These are phyloP conservation scores for Inga oerstediana DNA, from an alignment of 306 rosid genomes.

Conservation along the genomic window DNA sequence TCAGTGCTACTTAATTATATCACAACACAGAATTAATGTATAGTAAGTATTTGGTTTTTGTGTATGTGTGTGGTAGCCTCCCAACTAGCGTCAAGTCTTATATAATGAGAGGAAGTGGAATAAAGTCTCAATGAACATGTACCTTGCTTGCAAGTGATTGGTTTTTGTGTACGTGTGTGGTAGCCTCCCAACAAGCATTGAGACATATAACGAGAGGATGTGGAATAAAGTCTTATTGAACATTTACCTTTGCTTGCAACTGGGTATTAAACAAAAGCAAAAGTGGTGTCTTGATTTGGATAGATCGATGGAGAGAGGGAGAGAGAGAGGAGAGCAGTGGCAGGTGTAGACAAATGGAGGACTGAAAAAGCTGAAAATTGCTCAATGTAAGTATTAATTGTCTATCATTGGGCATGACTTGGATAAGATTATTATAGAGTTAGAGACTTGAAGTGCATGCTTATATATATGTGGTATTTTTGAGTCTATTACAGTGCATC, in stretches of 20 bases:
- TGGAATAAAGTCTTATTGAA: constrained; percentile 50
- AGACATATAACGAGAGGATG: constrained; percentile 29
- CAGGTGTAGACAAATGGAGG: too few relatives aligned
- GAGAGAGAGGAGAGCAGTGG: too few relatives aligned
- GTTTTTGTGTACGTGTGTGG: constrained; percentile 18
- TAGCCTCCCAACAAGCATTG: neutral
- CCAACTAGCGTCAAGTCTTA: neutral
- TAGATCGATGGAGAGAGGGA: too few relatives aligned
- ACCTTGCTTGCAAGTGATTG: constrained; percentile 56
- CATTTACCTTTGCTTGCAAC: constrained; percentile 65
- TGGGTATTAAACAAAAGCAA: constrained; percentile 41
- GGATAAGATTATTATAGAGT: neutral
- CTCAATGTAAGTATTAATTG: too few relatives aligned
- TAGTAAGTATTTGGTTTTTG: neutral
- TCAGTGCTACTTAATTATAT: neutral
- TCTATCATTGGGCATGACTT: too few relatives aligned
- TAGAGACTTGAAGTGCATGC: neutral
- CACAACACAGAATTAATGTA: neutral
- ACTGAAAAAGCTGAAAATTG: too few relatives aligned
- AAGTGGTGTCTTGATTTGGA: neutral
- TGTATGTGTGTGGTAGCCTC: constrained; percentile 14
- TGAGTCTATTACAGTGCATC: neutral
- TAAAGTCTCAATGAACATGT: constrained; percentile 50
- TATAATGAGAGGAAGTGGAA: constrained; percentile 42
- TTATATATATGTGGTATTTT: neutral